Base-by-base conservation (phyloP, 371 early-diverging fungal genomes). In the Hamiltosporidium tvaerminnensis region DNA sequence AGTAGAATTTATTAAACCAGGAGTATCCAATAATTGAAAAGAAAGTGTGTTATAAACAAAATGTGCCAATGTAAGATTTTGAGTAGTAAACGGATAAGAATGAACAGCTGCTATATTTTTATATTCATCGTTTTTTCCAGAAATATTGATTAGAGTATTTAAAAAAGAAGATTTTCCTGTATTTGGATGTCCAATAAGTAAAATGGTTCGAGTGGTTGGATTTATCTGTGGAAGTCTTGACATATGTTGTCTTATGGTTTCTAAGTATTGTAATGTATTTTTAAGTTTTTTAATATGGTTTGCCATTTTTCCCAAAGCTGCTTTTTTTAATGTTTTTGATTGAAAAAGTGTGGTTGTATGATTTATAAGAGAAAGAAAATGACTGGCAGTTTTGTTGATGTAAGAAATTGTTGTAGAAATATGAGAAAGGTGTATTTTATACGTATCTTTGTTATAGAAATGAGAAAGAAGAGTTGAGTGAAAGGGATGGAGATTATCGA, bases 21-120 rank as follows among this genome's bases (percentile, higher is more conserved):
- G 99, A 12, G 99, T 99, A 79, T 99, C 99, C 65, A 99, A 92
- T 53, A 82, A 86, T 81, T 99, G 98, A 95, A 95, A 99, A 76
- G 93, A 82, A 78, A 96, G 82, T 78, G 96, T 91, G 76, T 92
- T 89, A 85, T 96, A 94, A 79, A 96, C 96, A 93, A 97, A 96
- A 77, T 99, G 99, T 48, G 98, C 99, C 33, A 99, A 96, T 81
- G 93, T 97, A 65, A 99, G 82, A 12, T 89, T 90, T 81, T 97
- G 94, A 61, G 99, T 99, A 41, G 99, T 99, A 82, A 99, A 99
- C 34, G 99, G 97, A 78, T 97, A 99, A 16, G 96, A 94, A 79
- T 96, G 96, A 1, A 99, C 98, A 68, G 97, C 99, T 14, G 96
- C 97, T 72, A 96, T 91, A 33, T 97, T 97, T 70, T 93, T 84